Percentiles rank a stretch among this genome's conserved stretches.
phyloP scores from a whole-genome alignment of 352 stramenopile genomes.

The Pilasporangium apinafurcum region DNA sequence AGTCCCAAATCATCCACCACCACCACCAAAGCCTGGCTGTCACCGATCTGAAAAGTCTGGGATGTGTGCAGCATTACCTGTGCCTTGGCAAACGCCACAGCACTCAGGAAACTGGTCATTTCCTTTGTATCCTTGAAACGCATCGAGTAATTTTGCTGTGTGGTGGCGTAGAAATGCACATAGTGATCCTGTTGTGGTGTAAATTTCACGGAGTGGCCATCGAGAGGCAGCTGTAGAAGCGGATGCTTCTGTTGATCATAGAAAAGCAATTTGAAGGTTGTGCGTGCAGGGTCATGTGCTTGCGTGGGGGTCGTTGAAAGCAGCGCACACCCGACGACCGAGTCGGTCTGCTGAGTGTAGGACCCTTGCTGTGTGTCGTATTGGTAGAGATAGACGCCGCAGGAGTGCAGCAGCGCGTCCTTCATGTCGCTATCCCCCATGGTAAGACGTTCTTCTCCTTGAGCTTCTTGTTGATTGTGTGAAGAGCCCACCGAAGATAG shows the following conservation, averaged over 20 bases:
- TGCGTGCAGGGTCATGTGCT: not conserved
- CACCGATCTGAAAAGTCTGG: too few relatives aligned
- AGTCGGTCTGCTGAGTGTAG: conserved; percentile 55
- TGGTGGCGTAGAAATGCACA: conserved; percentile 54
- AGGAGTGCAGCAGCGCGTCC: conserved; percentile 59
- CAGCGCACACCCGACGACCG: conserved; percentile 55
- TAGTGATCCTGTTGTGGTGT: conserved; percentile 70
- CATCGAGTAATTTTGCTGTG: conserved; percentile 65
- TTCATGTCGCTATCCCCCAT: too few relatives aligned
- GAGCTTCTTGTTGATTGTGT: too few relatives aligned
- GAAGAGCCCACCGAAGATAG: too few relatives aligned
- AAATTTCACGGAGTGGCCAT: conserved; percentile 22
- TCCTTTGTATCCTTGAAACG: conserved; percentile 51
- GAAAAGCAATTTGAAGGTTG: too few relatives aligned
- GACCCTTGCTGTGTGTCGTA: conserved; percentile 41
- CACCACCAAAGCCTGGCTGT: conserved; percentile 3
- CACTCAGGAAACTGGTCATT: conserved; percentile 34
- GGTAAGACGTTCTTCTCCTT: too few relatives aligned
- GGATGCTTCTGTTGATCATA: conserved; percentile 62
- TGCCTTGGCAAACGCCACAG: conserved; percentile 44
- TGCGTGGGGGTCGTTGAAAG: conserved; percentile 11
- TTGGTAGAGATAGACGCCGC: conserved; percentile 63
- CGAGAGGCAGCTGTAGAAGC: conserved; percentile 39
- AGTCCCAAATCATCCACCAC: conserved; percentile 42
- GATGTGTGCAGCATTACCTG: conserved; percentile 29